Conservation (phyloP, 1,139 yeast species). For the Yamadazyma diddensiae region DNA sequence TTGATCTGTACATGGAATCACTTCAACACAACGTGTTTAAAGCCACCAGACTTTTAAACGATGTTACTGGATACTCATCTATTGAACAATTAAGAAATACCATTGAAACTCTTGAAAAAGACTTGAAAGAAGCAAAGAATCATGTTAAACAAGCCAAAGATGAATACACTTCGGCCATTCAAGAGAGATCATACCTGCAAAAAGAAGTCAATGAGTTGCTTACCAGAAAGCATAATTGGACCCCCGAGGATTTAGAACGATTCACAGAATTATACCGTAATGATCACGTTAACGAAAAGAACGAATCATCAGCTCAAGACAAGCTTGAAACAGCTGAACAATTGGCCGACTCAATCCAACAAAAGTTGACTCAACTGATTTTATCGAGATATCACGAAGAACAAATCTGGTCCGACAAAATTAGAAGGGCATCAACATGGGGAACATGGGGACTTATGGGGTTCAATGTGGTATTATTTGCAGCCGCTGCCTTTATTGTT, state of each 20-base stretch:
- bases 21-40: slow-evolving; percentile 64
- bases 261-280: slow-evolving; percentile 78
- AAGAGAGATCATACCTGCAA: slow-evolving; percentile 68
- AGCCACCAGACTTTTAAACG: slow-evolving; percentile 77
- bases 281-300: slow-evolving; percentile 72
- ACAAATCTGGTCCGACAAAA: slow-evolving; percentile 97
- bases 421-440: slow-evolving; percentile 92
- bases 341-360: slow-evolving; percentile 67
- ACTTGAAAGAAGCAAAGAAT: slow-evolving; percentile 48
- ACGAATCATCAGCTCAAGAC: slow-evolving; percentile 53
- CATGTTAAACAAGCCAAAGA: slow-evolving; percentile 50
- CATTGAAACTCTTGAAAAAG: slow-evolving; percentile 52
- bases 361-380: slow-evolving; percentile 70
- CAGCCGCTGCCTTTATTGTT: slow-evolving; percentile 78
- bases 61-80: slow-evolving; percentile 86
- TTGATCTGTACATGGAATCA: slow-evolving; percentile 57
- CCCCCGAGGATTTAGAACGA: slow-evolving; percentile 69
- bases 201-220: slow-evolving; percentile 83
- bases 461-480: slow-evolving; percentile 71
- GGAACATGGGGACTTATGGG: slow-evolving; percentile 94
- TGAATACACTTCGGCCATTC: slow-evolving; percentile 61
- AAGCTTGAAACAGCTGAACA: slow-evolving; percentile 57
- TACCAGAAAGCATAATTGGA: slow-evolving; percentile 84
- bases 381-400: slow-evolving; percentile 92
- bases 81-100: slow-evolving; percentile 68